A percentile compares a stretch with the other conserved stretches of the same genome.
These are phyloP conservation scores for Yarrowia yakushimensis DNA, from an alignment of 805 yeast genomes.

Conservation along the genomic window DNA sequence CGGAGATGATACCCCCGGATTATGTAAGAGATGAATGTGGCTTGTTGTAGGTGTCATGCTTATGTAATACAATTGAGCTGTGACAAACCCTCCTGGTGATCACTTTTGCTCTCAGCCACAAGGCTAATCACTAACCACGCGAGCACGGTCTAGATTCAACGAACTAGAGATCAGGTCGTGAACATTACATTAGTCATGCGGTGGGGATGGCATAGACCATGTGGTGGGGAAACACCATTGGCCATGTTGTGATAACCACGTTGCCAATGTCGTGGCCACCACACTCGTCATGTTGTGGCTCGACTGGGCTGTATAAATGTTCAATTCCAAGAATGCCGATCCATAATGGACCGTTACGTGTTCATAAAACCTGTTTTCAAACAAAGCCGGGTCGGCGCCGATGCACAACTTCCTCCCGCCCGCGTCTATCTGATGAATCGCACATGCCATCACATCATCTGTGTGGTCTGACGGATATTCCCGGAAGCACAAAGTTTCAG, in stretches of 20 bases:
- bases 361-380: not conserved
- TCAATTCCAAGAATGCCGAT: too few relatives aligned
- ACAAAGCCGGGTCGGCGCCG: conserved; percentile 13
- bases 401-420: not conserved
- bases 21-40: too few relatives aligned
- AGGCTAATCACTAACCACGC: too few relatives aligned
- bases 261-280: not conserved
- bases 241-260: not conserved
- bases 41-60: too few relatives aligned
- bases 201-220: too few relatives aligned
- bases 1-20: not conserved
- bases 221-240: too few relatives aligned
- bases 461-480: not conserved
- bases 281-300: not conserved
- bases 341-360: too few relatives aligned
- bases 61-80: not conserved
- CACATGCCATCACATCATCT: not conserved
- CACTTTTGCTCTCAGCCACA: too few relatives aligned
- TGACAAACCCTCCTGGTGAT: too few relatives aligned
- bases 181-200: not conserved
- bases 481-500: conserved; percentile 10
- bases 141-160: too few relatives aligned
- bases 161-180: too few relatives aligned
- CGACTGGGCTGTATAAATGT: too few relatives aligned
- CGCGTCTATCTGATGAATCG: not conserved